Base-by-base conservation (phyloP, 2,329 filamentous ascomycete genomes). In the Penicillium sp. region DNA sequence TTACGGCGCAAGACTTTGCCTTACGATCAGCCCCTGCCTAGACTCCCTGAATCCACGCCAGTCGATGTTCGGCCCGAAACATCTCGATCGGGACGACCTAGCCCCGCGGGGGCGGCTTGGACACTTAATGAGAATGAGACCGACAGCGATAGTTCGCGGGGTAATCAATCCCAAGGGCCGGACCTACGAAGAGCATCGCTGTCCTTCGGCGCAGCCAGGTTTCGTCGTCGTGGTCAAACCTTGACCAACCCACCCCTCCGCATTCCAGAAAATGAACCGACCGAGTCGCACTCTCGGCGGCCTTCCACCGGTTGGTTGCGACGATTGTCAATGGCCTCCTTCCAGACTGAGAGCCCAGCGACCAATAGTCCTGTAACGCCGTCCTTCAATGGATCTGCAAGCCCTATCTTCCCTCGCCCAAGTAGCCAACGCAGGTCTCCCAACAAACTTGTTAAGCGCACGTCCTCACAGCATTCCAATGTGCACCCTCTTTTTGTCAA, bases 401-500 rank as follows among this genome's bases (percentile, higher is more conserved):
- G 79, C 45, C 81, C 83, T 52, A 79, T 82, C 42, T 66, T 82
- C 54, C 66, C 70, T 42, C 65, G 64, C 45, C 64, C 70, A 22
- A 60, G 69, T 31, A 66, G 65, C 54, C 64, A 68, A 58, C 69
- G 72, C 62, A 54, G 43, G 21, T 59, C 62, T 24, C 82, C 82
- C 24, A 88, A 88, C 73, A 87, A 85, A 71, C 77, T 88, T 9
- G 82, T 88, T 52, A 88, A 88, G 72, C 81, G 85, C 43, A 79
- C 83, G 5, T 78, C 80, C 21, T 87, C 85, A 11, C 75, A 84
- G 49, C 79, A 79, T 62, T 75, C 76, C 44, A 69, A 80, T 49
- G 72, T 71, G 53, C 71, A 77, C 57, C 69, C 77, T 13, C 68
- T 75, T 13, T 64, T 68, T 48, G 48, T 62, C 16, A 65, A 59